These are phyloP conservation scores for Pseudisothecium myosuroides DNA, from an alignment of 225 moss, liverwort and hornwort genomes.

Conservation along the genomic window DNA sequence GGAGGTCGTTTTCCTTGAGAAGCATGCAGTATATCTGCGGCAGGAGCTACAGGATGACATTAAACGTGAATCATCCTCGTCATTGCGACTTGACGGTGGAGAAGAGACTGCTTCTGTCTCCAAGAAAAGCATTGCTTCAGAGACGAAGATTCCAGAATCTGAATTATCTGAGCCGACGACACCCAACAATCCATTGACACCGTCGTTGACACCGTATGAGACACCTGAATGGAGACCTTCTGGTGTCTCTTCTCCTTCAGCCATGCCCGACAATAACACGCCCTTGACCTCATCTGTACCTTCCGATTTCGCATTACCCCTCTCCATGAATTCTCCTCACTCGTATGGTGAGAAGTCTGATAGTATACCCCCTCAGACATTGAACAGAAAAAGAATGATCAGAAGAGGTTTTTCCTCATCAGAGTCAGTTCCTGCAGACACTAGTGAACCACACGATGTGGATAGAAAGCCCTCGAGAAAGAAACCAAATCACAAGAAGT, in stretches of 20 bases:
- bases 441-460: background rate
- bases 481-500: conserved; percentile 37
- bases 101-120: background rate
- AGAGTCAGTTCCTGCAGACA: conserved; percentile 28
- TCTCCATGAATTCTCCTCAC: background rate
- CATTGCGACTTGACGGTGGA: background rate
- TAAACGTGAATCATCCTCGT: background rate
- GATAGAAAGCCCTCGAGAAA: conserved; percentile 33
- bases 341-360: background rate
- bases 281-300: background rate
- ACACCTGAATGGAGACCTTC: conserved; percentile 29
- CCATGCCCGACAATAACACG: background rate
- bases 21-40: conserved; percentile 33
- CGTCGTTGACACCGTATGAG: conserved; percentile 21
- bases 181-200: conserved; percentile 12
- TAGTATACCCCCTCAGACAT: conserved; percentile 6
- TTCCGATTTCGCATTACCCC: conserved; percentile 16
- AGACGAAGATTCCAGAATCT: conserved; percentile 11
- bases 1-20: conserved; percentile 46
- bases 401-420: conserved; percentile 40
- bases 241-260: conserved; percentile 16
- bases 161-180: conserved; percentile 30
- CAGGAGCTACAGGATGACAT: conserved; percentile 25
- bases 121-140: background rate
- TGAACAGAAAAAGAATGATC: conserved; percentile 38